Base-by-base conservation (phyloP, 2,329 filamentous ascomycete species). In the Colletotrichum endophyticum region DNA sequence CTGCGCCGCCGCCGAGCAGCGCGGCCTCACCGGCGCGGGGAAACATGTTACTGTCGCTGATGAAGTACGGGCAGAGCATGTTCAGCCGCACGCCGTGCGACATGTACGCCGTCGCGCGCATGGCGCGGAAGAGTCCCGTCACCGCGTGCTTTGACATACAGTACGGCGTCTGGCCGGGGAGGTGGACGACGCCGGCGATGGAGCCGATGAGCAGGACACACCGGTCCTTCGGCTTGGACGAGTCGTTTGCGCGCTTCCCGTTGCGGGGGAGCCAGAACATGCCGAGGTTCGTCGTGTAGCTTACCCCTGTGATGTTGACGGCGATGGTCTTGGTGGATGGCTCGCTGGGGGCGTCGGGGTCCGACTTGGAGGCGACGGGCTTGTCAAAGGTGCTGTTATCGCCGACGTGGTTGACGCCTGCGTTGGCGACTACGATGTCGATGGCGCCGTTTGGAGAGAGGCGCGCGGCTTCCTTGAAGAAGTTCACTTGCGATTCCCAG, bases 61-160 rank as follows among this genome's bases (percentile, higher is more conserved):
- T 85, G 82, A 94, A 94, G 83, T 94, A 94, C 0, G 93, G 93
- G 74, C 89, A 89, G n/a, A 95, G 82, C 80, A 94, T 86, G 81
- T 94, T 95, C 75, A 93, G 85, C 61, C 93, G 88, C 57, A 94
- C 84, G 28, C 90, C 90, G 57, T 87, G 83, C 25, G 59, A 27
- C 39, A 83, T 78, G 70, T 87, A 86, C 4, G 88, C 85, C 0
- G 88, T 89, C 6, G 85, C 82, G 19, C 92, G 87, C 62, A 95
- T 84, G 8, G 88, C 86, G 59, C 93, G 88, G 82, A 93, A 94
- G 39, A 94, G 84, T 0, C 93, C 93, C 13, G 93, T 86, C 1
- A 95, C 89, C 25, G 88, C 93, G 83, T 95, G 93, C 82, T 95
- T 95, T 61, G 91, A 88, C 36, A 90, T 87, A 28, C 87, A 87